phyloP scores from a whole-genome alignment of 2,329 filamentous ascomycete species.

The Colletotrichum sp. region DNA sequence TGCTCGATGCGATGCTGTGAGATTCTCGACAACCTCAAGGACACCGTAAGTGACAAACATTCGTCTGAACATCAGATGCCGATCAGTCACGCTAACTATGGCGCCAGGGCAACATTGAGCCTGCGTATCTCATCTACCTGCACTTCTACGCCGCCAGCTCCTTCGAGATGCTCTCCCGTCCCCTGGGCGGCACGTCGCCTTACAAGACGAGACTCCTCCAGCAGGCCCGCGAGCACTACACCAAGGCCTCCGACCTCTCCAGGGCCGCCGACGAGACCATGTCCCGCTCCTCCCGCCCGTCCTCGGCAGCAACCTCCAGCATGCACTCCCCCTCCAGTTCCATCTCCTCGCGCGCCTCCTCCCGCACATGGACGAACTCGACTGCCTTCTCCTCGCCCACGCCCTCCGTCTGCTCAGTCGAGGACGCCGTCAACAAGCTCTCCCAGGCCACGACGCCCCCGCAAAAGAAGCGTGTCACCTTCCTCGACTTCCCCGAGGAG shows the following conservation, averaged over 20 bases:
- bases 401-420: conserved; percentile 45
- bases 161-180: conserved; percentile 60
- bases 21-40: conserved; percentile 53
- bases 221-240: conserved; percentile 58
- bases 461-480: conserved; percentile 45
- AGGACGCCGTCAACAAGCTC: conserved; percentile 28
- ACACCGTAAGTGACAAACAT: conserved; percentile 39
- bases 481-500: conserved; percentile 43
- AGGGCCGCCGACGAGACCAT: conserved; percentile 49
- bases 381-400: conserved; percentile 52
- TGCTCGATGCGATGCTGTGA: conserved; percentile 59
- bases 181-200: conserved; percentile 48
- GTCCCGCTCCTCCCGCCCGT: conserved; percentile 42
- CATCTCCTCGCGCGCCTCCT: conserved; percentile 40
- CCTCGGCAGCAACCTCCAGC: conserved; percentile 41
- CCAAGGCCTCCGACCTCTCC: conserved; percentile 52
- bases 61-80: background rate
- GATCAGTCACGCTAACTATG: conserved; percentile 19
- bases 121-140: conserved; percentile 62
- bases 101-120: conserved; percentile 46
- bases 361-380: conserved; percentile 41
- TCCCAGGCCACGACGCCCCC: background rate
- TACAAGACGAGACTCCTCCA: conserved; percentile 53
- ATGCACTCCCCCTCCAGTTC: conserved; percentile 53
- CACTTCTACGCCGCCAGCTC: conserved; percentile 68